phyloP scores from a whole-genome alignment of 1,284 basidiomycete species.

The Leccinum griseonigrum region DNA sequence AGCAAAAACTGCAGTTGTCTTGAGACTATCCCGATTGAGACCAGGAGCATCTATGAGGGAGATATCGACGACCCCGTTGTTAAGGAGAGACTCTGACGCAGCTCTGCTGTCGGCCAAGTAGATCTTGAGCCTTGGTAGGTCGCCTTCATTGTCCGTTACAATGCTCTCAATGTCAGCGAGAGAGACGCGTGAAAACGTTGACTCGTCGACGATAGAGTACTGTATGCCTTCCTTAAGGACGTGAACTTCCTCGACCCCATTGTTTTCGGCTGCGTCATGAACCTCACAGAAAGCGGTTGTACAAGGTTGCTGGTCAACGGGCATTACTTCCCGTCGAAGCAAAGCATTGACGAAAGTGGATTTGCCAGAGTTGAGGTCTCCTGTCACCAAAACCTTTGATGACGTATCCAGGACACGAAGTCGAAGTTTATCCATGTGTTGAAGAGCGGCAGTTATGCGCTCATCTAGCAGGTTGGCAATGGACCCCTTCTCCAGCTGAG shows the following conservation, averaged over 20 bases:
- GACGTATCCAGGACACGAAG: constrained; percentile 89
- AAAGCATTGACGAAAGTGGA: constrained; percentile 98
- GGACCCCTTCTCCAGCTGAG: constrained; percentile 88
- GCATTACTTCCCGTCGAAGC: constrained; percentile 88
- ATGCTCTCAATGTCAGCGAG: constrained; percentile 80
- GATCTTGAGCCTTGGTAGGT: constrained; percentile 75
- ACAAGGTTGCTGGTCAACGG: constrained; percentile 97
- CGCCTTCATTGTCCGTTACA: constrained; percentile 75
- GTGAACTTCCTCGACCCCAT: constrained; percentile 81
- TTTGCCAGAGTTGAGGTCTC: constrained; percentile 98
- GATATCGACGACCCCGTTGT: constrained; percentile 96
- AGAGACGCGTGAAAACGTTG: constrained; percentile 71
- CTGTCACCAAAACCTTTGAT: constrained; percentile 98
- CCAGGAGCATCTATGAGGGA: constrained; percentile 99
- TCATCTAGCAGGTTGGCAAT: constrained; percentile 92
- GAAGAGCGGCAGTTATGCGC: constrained; percentile 73
- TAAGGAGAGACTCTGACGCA: constrained; percentile 80
- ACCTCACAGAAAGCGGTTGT: constrained; percentile 98
- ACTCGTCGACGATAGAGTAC: constrained; percentile 74
- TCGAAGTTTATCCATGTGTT: constrained; percentile 85
- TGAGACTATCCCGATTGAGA: constrained; percentile 92
- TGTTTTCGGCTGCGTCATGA: constrained; percentile 86
- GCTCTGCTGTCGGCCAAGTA: constrained; percentile 79
- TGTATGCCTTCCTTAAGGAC: constrained; percentile 63
- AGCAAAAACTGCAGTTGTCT: constrained; percentile 95